Evolutionary conservation across 2,329 filamentous ascomycete genomes (phyloP), one percentile per base, ranked within the genome.

Genomic region (Gnomoniopsis sp.): DNA sequence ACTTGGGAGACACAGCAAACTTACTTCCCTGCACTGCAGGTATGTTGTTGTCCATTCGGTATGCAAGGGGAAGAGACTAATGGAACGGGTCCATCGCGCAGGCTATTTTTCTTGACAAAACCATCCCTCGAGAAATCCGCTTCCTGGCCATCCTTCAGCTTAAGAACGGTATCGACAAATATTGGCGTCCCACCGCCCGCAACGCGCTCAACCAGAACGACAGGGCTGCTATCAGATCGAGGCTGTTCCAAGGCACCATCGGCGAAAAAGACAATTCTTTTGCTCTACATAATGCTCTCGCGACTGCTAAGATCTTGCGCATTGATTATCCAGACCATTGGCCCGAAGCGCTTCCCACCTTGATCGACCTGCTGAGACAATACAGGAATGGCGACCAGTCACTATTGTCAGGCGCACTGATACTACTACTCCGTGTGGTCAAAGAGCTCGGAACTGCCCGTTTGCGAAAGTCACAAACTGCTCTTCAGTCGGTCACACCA

Each of bases 161-260:
- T 55, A 98, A 98, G 72, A 97, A 98, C 72, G 95, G 93, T 57
- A 93, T 98, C 73, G 93, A 98, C 71, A 92, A 89, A 70, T 91
- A 92, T 73, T 99, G 95, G 95, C 84, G 95, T 15, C 65, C 75
- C n/a, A 70, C 75, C 36, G 65, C 74, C 30, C 80, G 77, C 70
- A 90, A 89, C 36, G 86, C 90, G 52, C 83, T 89, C 58, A 86
- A 88, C 70, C 83, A 84, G 30, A 83, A 88, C 21, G 90, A 96
- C 70, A 97, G 95, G 73, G 77, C 82, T 11, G 70, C 82, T 41
- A 95, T 99, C 55, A 87, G 93, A 52, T 83, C 84, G 4, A 84
- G 88, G 23, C 78, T 96, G 22, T 81, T 96, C 10, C 82, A 90
- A 63, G 88, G 89, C 59, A 91, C 90, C 1, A 79, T 96, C 49